Base-by-base conservation (phyloP, 768 basidiomycete species). In the Rhizopogon salebrosus region DNA sequence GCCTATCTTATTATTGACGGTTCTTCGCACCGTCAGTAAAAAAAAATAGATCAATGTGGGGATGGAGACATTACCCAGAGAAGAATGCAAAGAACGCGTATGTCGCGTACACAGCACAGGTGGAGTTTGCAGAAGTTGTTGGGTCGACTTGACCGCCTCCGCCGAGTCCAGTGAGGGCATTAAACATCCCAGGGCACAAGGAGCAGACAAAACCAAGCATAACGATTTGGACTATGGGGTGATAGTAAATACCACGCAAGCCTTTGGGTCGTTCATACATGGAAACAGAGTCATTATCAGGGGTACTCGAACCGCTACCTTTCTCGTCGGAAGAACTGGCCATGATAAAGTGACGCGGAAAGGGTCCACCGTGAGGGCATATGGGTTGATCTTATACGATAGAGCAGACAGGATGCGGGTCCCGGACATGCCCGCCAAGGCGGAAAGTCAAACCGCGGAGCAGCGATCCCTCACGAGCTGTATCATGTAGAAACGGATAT, bases 1-100 rank as follows among this genome's bases (percentile, higher is more conserved):
- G 14, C 92, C 90, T 24, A 93, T 73, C 52, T 79, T 79, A 61
- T 93, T 93, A 68, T 86, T 89, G 62, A 91, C 73, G 2, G 86
- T 84, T n/a, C 87, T 87, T 57, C 26, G 37, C 41, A 48, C 3
- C 3, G 24, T 53, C 35, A 51, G 31, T 29, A 39, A 50, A 50
- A 50, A 50, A 34, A 29, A 36, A 27, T 22, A 24, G 42, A 58
- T 13, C 11, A 6, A 34, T 9, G 16, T 34, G 31, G 4, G 36
- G 16, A 11, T 45, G 35, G 41, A 45, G 31, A 2, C 60, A 71
- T 41, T 63, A 86, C 86, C 87, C 87, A 23, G 85, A 74, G 49
- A 84, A 84, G 71, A 85, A 85, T 3, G 80, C 79, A 9, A 72
- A 71, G 53, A 78, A 67, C 6, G 82, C 78, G 54, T 82, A 83